phyloP scores from a whole-genome alignment of 257 asterid genomes.

The Capsicum pubescens region DNA sequence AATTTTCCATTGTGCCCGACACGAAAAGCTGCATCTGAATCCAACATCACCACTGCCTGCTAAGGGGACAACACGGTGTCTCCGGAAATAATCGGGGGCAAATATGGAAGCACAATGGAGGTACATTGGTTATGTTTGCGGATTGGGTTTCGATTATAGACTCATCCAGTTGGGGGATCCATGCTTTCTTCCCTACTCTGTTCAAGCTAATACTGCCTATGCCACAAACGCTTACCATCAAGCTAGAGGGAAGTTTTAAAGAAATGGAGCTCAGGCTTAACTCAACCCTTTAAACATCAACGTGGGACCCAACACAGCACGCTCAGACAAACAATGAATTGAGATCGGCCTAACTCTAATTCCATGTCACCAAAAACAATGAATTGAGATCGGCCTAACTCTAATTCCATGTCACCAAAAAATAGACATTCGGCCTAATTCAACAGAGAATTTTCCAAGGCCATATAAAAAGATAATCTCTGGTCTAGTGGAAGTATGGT shows the following conservation, averaged over 20 bases:
- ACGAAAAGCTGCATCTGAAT: constrained; percentile 26
- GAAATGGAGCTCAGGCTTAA: neutral
- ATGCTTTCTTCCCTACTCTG: constrained; percentile 50
- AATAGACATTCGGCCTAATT: too few relatives aligned
- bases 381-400: too few relatives aligned
- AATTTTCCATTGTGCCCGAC: constrained; percentile 35
- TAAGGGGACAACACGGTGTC: constrained; percentile 47
- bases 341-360: too few relatives aligned
- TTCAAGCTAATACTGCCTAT: constrained; percentile 52
- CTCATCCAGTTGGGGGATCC: constrained; percentile 47
- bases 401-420: too few relatives aligned
- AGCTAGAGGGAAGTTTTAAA: constrained; percentile 5
- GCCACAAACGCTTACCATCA: constrained; percentile 49
- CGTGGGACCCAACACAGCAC: neutral
- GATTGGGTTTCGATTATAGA: constrained; percentile 46
- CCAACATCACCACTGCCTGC: constrained; percentile 24
- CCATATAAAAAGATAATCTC: too few relatives aligned
- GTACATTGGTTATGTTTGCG: constrained; percentile 53
- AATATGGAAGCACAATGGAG: constrained; percentile 45
- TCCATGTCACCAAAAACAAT: too few relatives aligned
- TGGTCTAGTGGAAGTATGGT: constrained; percentile 1
- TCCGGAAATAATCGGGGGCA: constrained; percentile 43
- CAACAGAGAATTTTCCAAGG: too few relatives aligned
- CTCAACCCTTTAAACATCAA: neutral
- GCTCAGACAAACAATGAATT: too few relatives aligned